phyloP scores from a whole-genome alignment of 2,329 filamentous ascomycete species.

The Emydomyces testavorans region DNA sequence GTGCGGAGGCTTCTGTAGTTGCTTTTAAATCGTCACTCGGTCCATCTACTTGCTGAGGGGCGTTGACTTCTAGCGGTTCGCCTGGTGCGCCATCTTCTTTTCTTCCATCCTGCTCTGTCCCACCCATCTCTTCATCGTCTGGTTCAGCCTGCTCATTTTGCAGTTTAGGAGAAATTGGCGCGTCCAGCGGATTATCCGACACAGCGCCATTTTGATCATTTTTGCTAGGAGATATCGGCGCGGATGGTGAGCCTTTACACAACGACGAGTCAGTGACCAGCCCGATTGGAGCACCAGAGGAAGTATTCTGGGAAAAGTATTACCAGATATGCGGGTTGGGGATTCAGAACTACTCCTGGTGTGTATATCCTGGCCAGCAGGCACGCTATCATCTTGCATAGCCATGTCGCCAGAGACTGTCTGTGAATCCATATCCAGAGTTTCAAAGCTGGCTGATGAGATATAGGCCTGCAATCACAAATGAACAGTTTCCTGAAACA shows the following conservation, averaged over 20 bases:
- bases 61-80: constrained; percentile 33
- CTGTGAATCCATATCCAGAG: constrained; percentile 26
- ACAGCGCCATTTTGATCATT: constrained; percentile 23
- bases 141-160: constrained; percentile 47
- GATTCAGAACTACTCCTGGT: not conserved
- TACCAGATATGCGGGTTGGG: not conserved
- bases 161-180: constrained; percentile 51
- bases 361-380: constrained; percentile 23
- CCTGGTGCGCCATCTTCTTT: constrained; percentile 33
- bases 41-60: constrained; percentile 35
- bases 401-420: constrained; percentile 21
- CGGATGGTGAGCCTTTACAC: constrained; percentile 25
- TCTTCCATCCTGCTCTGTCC: constrained; percentile 40
- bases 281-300: not conserved
- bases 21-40: constrained; percentile 56
- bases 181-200: constrained; percentile 58
- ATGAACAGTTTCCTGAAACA: constrained; percentile 1
- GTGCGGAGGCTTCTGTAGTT: constrained; percentile 70
- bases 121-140: constrained; percentile 74
- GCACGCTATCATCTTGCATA: constrained; percentile 22
- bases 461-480: constrained; percentile 1
- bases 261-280: constrained; percentile 1
- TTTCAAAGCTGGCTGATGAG: not conserved
- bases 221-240: constrained; percentile 25
- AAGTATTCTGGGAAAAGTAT: not conserved